Evolutionary conservation across 345 rosid genomes (phyloP), one percentile per base, ranked within the genome.

Genomic region (Linum lewisii): DNA sequence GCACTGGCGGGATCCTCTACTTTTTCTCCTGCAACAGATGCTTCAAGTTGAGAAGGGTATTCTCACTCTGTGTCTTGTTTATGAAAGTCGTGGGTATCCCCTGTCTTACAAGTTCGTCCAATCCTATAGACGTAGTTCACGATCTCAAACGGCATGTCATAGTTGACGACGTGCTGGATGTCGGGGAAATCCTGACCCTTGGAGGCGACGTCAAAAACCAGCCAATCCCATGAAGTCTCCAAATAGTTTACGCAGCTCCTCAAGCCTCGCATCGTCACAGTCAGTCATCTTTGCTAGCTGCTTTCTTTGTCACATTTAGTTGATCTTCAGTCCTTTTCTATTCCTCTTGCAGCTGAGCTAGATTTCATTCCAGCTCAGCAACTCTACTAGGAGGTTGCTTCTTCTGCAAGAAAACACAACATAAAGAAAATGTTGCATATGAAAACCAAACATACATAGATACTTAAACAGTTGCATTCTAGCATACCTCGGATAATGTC

Each of bases 71-170:
- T n/a, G n/a, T n/a, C n/a, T n/a, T n/a, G n/a, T n/a, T n/a, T n/a
- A n/a, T n/a, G n/a, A n/a, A n/a, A n/a, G n/a, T n/a, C n/a, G n/a
- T n/a, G n/a, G n/a, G n/a, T n/a, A n/a, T n/a, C n/a, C n/a, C n/a
- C n/a, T n/a, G n/a, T n/a, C n/a, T n/a, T n/a, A n/a, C n/a, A n/a
- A n/a, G n/a, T n/a, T n/a, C n/a, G n/a, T n/a, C n/a, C n/a, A n/a
- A n/a, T n/a, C n/a, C n/a, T n/a, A n/a, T n/a, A n/a, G n/a, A n/a
- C n/a, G n/a, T n/a, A n/a, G n/a, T n/a, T n/a, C n/a, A n/a, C n/a
- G n/a, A n/a, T n/a, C n/a, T n/a, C n/a, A n/a, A n/a, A n/a, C 16
- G 98, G 98, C 96, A 91, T 91, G 69, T 88, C 96, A 63, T 91
- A 88, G 73, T 91, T 91, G 68, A 91, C 76, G 45, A 91, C 95